Evolutionary conservation across 306 rosid species (phyloP), one percentile per base, ranked within the genome.

Genomic region (Vigna mungo): DNA sequence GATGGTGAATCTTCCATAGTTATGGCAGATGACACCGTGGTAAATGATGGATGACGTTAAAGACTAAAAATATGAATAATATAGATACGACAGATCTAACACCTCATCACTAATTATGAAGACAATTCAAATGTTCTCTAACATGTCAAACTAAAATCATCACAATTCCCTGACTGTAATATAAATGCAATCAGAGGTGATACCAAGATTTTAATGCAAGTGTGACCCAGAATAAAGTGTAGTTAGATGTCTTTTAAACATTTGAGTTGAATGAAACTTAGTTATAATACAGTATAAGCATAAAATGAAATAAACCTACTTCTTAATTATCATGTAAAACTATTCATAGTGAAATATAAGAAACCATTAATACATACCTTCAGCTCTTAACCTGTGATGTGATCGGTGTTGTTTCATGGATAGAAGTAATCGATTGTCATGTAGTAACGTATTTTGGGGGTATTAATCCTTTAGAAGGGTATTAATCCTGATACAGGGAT

Each of bases 41-140:
- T 66, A 66, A 65, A 66, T 49, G 30, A 37, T 65, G 36, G 72
- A 49, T 6, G 43, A 17, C 16, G 18, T 32, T 53, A 21, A 25
- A 37, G 52, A 65, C 43, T 15, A 20, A 10, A 23, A 64, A 23
- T 39, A 41, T 66, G 30, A 46, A 16, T 64, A 37, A n/a, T 49
- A 36, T 34, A 48, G 27, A 37, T 20, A 62, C 12, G 36, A 21
- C 63, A 36, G 52, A 37, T 76, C 23, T 54, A 37, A 36, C 21
- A 53, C 18, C 67, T 77, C 25, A 6, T 51, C 4, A 62, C 5
- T 51, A 65, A 76, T 39, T 34, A 16, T 65, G 65, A 39, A 37
- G 66, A 39, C n/a, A 18, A 23, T 76, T 64, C n/a, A 49, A 61
- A 72, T 27, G 47, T 63, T 62, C 37, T 34, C 59, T 37, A 51